Evolutionary conservation across 805 yeast genomes (phyloP).

Genomic region (Cyberlindnera bimundalis): DNA sequence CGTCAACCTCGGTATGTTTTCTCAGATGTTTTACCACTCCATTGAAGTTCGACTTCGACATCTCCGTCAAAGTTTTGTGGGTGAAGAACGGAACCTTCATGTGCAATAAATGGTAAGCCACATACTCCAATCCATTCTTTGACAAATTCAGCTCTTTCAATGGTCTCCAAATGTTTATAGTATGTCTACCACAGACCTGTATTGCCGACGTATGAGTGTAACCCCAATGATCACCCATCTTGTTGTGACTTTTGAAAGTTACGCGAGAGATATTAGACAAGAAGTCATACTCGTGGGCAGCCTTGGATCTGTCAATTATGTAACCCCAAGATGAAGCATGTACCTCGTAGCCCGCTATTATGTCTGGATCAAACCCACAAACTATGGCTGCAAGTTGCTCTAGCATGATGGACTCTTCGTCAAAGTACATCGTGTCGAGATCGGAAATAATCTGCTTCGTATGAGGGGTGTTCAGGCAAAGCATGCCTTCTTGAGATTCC

Average conservation of each 20-base stretch:
- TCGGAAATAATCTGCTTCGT: slow-evolving; percentile 11
- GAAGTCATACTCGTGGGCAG: slow-evolving; percentile 47
- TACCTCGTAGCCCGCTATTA: slow-evolving; percentile 81
- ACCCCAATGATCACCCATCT: slow-evolving; percentile 73
- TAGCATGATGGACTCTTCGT: slow-evolving; percentile 58
- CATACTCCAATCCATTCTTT: slow-evolving; percentile 74
- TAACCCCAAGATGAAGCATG: slow-evolving; percentile 89
- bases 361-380: slow-evolving; percentile 76
- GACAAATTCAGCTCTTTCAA: slow-evolving; percentile 62
- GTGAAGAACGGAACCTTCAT: slow-evolving; percentile 62
- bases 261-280: slow-evolving; percentile 62
- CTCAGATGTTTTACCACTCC: slow-evolving; percentile 45
- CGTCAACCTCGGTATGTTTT: slow-evolving; percentile 41
- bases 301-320: slow-evolving; percentile 58
- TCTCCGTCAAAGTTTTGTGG: slow-evolving; percentile 42
- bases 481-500: slow-evolving; percentile 35
- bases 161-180: slow-evolving; percentile 81
- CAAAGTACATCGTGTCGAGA: slow-evolving; percentile 30
- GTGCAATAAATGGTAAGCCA: slow-evolving; percentile 65
- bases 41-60: slow-evolving; percentile 37
- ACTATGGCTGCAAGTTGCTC: slow-evolving; percentile 52
- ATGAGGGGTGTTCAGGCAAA: slow-evolving; percentile 28
- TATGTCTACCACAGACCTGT: slow-evolving; percentile 73
- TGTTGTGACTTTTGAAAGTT: slow-evolving; percentile 42
- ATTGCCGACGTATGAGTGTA: slow-evolving; percentile 71